Conservation (phyloP, 768 basidiomycete genomes). For the Gloeostereum incarnatum region DNA sequence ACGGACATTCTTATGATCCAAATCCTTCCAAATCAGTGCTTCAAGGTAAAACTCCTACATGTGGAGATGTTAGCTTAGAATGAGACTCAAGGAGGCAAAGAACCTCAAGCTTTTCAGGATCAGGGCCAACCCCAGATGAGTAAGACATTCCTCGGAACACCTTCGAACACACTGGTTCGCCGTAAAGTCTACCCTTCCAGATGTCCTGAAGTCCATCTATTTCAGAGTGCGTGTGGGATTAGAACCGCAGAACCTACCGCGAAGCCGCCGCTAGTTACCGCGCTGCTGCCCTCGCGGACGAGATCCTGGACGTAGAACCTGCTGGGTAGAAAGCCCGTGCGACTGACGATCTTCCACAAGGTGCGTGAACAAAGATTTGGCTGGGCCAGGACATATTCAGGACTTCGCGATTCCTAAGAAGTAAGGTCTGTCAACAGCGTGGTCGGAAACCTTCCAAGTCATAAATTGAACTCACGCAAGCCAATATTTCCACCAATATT, state of each 20-base stretch:
- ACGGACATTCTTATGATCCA: conserved; percentile 20
- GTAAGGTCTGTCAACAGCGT: too few relatives aligned
- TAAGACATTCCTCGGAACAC: not conserved
- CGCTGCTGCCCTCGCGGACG: not conserved
- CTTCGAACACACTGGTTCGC: not conserved
- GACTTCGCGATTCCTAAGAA: too few relatives aligned
- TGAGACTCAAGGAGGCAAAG: too few relatives aligned
- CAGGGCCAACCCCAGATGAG: too few relatives aligned
- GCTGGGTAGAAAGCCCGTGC: not conserved
- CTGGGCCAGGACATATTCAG: too few relatives aligned
- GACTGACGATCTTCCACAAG: not conserved
- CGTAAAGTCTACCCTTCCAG: not conserved
- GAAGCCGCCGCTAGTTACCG: not conserved
- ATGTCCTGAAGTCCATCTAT: not conserved
- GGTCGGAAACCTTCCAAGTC: too few relatives aligned
- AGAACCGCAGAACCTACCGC: not conserved
- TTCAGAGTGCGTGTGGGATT: not conserved
- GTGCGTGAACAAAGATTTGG: not conserved
- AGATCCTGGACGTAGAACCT: not conserved
- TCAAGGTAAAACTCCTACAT: conserved; percentile 20
- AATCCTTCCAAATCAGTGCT: conserved; percentile 19
- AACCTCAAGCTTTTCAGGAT: too few relatives aligned
- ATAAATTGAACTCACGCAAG: too few relatives aligned
- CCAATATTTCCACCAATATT: too few relatives aligned
- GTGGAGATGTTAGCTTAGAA: too few relatives aligned